Conservation (phyloP, 345 rosid genomes). For the Dipteronia sinensis region DNA sequence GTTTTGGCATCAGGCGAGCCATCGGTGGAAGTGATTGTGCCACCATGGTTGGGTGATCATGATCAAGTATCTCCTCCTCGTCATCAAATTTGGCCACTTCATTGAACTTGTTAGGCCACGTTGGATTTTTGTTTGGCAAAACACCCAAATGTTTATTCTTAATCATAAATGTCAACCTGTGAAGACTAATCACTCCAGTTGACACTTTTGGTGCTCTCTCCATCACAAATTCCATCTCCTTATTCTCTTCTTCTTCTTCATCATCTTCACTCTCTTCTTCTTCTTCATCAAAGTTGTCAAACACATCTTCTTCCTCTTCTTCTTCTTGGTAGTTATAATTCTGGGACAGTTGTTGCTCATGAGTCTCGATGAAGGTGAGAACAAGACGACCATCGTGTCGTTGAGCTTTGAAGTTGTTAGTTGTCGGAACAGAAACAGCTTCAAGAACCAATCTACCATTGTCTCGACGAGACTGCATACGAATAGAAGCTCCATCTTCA, state of each 20-base stretch:
- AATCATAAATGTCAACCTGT: conserved; percentile 54
- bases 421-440: conserved; percentile 76
- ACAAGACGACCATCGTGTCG: conserved; percentile 93
- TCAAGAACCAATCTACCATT: conserved; percentile 89
- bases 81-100: conserved; percentile 30
- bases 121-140: conserved; percentile 45
- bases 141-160: conserved; percentile 53
- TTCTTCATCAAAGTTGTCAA: conserved; percentile 23
- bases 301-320: conserved; percentile 32
- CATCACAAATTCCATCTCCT: conserved; percentile 25
- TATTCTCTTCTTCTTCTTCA: conserved; percentile 18
- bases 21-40: conserved; percentile 65
- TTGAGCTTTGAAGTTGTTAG: conserved; percentile 67
- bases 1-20: conserved; percentile 39
- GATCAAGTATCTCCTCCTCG: conserved; percentile 19
- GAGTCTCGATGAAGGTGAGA: conserved; percentile 52
- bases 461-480: conserved; percentile 72
- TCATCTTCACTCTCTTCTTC: conserved; percentile 20
- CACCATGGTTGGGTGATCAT: conserved; percentile 31
- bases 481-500: conserved; percentile 54
- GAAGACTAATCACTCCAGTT: conserved; percentile 40
- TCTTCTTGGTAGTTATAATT: conserved; percentile 8
- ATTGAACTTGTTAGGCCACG: conserved; percentile 46
- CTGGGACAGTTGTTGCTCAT: conserved; percentile 20
- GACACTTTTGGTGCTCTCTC: conserved; percentile 43